phyloP scores from a whole-genome alignment of 352 stramenopile genomes.

The Phytophthora tubulina region DNA sequence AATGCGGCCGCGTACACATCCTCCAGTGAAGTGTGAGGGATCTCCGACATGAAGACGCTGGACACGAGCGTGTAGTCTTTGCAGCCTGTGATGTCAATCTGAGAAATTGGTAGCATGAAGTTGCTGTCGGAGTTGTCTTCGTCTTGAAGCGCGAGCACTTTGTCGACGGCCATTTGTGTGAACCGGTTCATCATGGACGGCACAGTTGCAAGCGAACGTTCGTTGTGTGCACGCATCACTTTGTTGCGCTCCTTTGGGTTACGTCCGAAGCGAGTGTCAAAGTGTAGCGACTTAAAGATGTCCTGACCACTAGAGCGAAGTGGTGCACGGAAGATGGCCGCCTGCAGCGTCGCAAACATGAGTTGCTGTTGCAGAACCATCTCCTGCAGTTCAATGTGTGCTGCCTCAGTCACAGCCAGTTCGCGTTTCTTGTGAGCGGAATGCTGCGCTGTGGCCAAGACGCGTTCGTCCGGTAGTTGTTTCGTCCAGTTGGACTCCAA shows the following conservation, averaged over 20 bases:
- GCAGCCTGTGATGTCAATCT: slow-evolving; percentile 46
- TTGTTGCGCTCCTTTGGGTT: slow-evolving; percentile 21
- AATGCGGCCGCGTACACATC: slow-evolving; percentile 34
- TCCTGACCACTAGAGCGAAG: slow-evolving; percentile 36
- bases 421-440: slow-evolving; percentile 38
- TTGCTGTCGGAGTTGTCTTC: slow-evolving; percentile 3
- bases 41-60: slow-evolving; percentile 48
- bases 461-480: slow-evolving; percentile 31
- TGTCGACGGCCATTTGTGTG: slow-evolving; percentile 33
- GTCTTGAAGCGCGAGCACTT: slow-evolving; percentile 15
- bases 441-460: slow-evolving; percentile 23
- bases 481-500: slow-evolving; percentile 35
- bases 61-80: slow-evolving; percentile 43
- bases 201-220: slow-evolving; percentile 29
- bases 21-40: slow-evolving; percentile 42
- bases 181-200: slow-evolving; percentile 32
- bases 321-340: slow-evolving; percentile 33
- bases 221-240: slow-evolving; percentile 28
- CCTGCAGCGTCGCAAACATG: slow-evolving; percentile 46
- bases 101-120: slow-evolving; percentile 30
- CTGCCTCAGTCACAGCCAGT: slow-evolving; percentile 19
- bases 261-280: slow-evolving; percentile 33
- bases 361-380: slow-evolving; percentile 48
- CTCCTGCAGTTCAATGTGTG: slow-evolving; percentile 33
- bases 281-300: slow-evolving; percentile 39